Percentiles rank a stretch among this genome's conserved stretches.
These are phyloP conservation scores for Ambrosia hybrid DNA, from an alignment of 140 eudicot genomes.

Conservation along the genomic window DNA sequence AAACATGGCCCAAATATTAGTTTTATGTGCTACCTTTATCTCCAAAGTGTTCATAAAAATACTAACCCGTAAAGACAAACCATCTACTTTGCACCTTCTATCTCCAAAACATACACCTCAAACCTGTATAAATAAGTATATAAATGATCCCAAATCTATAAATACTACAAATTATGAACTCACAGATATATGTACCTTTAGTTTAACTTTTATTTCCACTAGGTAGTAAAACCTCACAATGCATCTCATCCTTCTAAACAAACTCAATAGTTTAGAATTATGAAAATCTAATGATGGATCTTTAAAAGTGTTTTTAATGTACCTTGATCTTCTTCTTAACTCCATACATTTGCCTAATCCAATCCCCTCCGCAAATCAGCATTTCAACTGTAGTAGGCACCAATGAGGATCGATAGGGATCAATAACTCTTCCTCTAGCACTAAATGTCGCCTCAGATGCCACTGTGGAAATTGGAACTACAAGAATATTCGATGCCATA, in stretches of 20 bases:
- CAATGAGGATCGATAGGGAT: background rate
- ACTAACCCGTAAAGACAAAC: background rate
- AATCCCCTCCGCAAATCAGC: background rate
- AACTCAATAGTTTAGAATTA: too few relatives aligned
- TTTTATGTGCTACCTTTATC: background rate
- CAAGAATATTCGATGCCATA: background rate
- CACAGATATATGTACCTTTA: too few relatives aligned
- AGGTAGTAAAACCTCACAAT: background rate
- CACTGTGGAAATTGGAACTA: background rate
- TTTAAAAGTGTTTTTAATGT: too few relatives aligned
- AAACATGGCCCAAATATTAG: too few relatives aligned
- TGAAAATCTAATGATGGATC: too few relatives aligned
- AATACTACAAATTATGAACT: too few relatives aligned
- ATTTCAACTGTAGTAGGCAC: background rate
- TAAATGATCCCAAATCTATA: too few relatives aligned
- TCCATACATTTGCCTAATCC: background rate
- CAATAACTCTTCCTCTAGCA: background rate
- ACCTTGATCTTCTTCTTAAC: too few relatives aligned
- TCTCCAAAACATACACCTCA: background rate
- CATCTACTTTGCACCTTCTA: background rate
- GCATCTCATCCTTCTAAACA: background rate
- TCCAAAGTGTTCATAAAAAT: background rate
- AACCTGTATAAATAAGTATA: too few relatives aligned
- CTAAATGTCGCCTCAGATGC: constrained; percentile 1
- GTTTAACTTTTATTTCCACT: background rate